phyloP scores from a whole-genome alignment of 352 stramenopile genomes.

The Pythium vanterpoolii region DNA sequence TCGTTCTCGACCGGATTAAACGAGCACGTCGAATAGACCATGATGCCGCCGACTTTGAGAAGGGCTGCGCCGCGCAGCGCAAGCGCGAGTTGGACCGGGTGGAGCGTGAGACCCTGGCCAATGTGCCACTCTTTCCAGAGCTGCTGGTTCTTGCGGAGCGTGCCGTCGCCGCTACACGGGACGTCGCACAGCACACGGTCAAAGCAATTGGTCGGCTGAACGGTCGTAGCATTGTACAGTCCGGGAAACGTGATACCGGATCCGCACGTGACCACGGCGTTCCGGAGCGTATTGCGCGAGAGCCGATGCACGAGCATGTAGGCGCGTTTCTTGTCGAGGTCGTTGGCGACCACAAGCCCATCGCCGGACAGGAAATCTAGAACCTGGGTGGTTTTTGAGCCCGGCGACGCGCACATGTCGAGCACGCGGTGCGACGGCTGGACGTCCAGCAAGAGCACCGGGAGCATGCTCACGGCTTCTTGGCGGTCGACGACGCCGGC shows the following conservation, averaged over 20 bases:
- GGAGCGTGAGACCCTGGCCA: conserved; percentile 82
- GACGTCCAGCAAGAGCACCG: conserved; percentile 93
- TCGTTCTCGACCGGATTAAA: conserved; percentile 99
- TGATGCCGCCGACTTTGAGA: conserved; percentile 81
- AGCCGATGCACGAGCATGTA: conserved; percentile 97
- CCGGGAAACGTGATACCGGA: conserved; percentile 93
- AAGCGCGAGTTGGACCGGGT: conserved; percentile 93
- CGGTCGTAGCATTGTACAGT: conserved; percentile 45
- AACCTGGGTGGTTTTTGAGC: conserved; percentile 98
- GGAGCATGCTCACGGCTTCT: conserved; percentile 98
- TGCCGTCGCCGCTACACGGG: conserved; percentile 97
- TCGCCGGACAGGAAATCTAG: conserved; percentile 75
- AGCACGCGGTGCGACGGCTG: conserved; percentile 77
- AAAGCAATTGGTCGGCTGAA: conserved; percentile 81
- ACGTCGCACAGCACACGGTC: conserved; percentile 98
- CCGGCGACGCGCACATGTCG: conserved; percentile 91
- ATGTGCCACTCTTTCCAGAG: conserved; percentile 92
- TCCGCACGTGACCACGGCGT: conserved; percentile 91
- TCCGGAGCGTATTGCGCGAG: conserved; percentile 41
- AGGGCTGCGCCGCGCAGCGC: conserved; percentile 87
- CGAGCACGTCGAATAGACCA: conserved; percentile 97
- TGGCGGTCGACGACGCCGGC: conserved; percentile 93
- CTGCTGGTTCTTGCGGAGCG: conserved; percentile 95
- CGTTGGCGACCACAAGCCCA: conserved; percentile 94
- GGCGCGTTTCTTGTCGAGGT: conserved; percentile 93